Conservation (phyloP, 1,284 basidiomycete species). For the Omphalotus olearius region DNA sequence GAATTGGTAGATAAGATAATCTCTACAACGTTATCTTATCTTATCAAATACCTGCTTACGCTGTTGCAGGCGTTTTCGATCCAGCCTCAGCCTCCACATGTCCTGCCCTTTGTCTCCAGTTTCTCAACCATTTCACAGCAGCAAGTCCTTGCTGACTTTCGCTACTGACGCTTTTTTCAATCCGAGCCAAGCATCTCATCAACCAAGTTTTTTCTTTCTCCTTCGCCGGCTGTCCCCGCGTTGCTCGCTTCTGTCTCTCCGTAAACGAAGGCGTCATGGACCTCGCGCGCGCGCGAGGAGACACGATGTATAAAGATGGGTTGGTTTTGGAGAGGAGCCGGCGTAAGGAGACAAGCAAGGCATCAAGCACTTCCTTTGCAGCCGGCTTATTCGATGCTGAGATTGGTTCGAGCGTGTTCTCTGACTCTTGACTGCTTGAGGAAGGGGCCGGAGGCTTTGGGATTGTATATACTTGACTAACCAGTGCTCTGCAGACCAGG, state of each 20-base stretch:
- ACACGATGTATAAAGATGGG: conserved; percentile 33
- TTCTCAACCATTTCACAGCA: conserved; percentile 22
- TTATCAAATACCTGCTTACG: not conserved
- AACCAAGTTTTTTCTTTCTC: conserved; percentile 33
- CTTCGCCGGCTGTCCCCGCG: conserved; percentile 16
- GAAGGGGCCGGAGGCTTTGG: conserved; percentile 4
- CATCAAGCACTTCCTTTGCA: conserved; percentile 3
- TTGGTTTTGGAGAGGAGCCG: conserved; percentile 22
- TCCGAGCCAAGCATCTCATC: conserved; percentile 33
- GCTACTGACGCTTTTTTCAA: conserved; percentile 24
- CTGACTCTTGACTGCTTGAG: conserved; percentile 17
- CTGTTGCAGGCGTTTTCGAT: not conserved
- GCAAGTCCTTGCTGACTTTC: conserved; percentile 12
- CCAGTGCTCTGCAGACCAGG: conserved; percentile 52
- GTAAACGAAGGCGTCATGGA: conserved; percentile 34
- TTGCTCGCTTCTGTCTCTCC: conserved; percentile 20
- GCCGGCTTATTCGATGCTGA: not conserved
- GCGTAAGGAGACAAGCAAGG: conserved; percentile 1
- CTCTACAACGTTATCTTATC: not conserved
- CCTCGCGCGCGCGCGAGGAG: conserved; percentile 19
- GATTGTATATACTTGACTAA: conserved; percentile 26
- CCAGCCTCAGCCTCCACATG: conserved; percentile 14
- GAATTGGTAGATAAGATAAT: conserved; percentile 12
- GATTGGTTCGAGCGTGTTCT: not conserved
- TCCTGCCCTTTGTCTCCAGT: conserved; percentile 24